Conservation (phyloP, 805 yeast genomes). For the baker's yeast (Saccharomyces cerevisiae) region DNA sequence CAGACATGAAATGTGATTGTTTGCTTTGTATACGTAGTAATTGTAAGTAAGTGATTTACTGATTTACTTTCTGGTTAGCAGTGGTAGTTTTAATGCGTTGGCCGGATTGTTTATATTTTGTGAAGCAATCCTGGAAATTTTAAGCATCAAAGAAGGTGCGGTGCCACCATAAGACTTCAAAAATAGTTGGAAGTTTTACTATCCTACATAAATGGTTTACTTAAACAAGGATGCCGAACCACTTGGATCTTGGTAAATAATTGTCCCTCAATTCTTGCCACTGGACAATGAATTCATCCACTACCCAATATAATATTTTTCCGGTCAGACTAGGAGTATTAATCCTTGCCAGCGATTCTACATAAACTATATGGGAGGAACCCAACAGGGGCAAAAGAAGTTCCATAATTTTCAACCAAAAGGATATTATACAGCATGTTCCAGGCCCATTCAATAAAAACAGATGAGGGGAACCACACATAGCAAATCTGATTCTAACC, state of each 20-base stretch:
- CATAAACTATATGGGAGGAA: constrained; percentile 69
- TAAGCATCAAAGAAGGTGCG: not conserved
- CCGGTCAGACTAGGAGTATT: constrained; percentile 70
- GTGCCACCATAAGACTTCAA: not conserved
- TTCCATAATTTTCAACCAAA: constrained; percentile 25
- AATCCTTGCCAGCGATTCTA: constrained; percentile 85
- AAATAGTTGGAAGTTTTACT: not conserved
- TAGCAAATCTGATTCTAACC: constrained; percentile 10
- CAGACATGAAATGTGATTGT: not conserved
- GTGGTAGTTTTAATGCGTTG: too few species aligned
- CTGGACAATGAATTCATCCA: constrained; percentile 79
- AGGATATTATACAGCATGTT: constrained; percentile 28
- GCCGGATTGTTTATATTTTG: not conserved
- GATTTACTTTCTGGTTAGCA: not conserved
- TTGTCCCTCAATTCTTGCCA: constrained; percentile 56
- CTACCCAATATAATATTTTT: constrained; percentile 54
- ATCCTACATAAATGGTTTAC: not conserved
- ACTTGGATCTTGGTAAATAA: constrained; percentile 58
- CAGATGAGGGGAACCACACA: constrained; percentile 20
- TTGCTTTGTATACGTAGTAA: not conserved
- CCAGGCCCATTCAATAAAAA: constrained; percentile 35
- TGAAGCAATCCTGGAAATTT: not conserved
- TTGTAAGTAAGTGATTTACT: too few species aligned
- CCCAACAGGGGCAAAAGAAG: constrained; percentile 11
- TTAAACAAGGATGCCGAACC: constrained; percentile 67